Base-by-base conservation (phyloP, 305 asterid species). In the Striga hermonthica region DNA sequence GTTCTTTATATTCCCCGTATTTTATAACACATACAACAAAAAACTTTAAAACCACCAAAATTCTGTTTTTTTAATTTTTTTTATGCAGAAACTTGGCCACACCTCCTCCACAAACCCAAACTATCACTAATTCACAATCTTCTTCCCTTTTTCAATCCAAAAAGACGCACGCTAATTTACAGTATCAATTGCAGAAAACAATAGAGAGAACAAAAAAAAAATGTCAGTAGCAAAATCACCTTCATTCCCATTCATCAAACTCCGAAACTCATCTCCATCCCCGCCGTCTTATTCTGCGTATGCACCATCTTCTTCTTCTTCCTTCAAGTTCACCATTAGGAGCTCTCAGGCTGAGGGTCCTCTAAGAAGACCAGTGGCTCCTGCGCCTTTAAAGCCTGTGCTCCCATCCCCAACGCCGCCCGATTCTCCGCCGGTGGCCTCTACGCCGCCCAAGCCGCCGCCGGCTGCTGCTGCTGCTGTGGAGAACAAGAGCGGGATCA, bases 201-300 rank as follows among this genome's bases (percentile, higher is more conserved):
- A 57, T 71, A 59, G 31, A 22, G 31, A 22, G n/a, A n/a, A n/a
- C n/a, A 22, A 22, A n/a, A 6, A 31, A 57, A 80, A 72, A 71
- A 93, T 93, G 97, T 90, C 97, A 71, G 80, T 88, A 10, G 86
- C 97, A 60, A 82, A 96, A 62, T 80, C 98, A 37, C 83, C 96
- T 72, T 84, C 95, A 58, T 82, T 88, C 70, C 80, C 91, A 48
- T 79, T 83, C 81, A 82, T 90, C 84, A 86, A 78, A 80, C 75
- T 88, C 64, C 81, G 71, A 48, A 82, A 49, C 69, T 79, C 31
- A 22, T 22, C 78, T 62, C 56, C 11, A 37, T 11, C 84, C 4
- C 53, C 80, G 12, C 45, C 86, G 0, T 45, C 80, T 12, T 66
- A 73, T 3, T 52, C 80, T 2, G 53, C 82, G 9, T 74, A 62